These are phyloP conservation scores for Blumeria graminis DNA, from an alignment of 2,329 filamentous ascomycete genomes.

Conservation along the genomic window DNA sequence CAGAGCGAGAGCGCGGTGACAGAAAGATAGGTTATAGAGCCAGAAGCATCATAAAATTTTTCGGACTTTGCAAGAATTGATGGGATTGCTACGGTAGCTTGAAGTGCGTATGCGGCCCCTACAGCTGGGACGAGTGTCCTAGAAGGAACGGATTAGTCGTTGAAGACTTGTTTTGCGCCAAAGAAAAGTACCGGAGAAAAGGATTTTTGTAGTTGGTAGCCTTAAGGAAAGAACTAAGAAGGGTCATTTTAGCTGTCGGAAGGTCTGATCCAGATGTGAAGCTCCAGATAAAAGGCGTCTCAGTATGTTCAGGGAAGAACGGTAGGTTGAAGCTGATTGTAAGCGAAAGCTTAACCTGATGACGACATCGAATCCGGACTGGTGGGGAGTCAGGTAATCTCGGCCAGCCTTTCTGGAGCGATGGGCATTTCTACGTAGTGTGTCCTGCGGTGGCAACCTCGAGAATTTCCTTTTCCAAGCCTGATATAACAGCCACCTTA, in stretches of 20 bases:
- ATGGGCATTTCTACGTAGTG: no score
- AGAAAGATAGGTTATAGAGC: conserved; percentile 39
- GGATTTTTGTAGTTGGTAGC: conserved; percentile 36
- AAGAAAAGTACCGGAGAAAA: conserved; percentile 22
- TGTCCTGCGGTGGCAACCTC: conserved; percentile 69
- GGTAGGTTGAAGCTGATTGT: no score
- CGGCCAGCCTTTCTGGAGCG: no score
- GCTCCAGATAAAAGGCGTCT: no score
- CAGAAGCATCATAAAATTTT: conserved; percentile 43
- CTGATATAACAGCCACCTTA: conserved; percentile 44
- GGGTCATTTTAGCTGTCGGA: conserved; percentile 8
- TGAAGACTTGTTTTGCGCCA: no score
- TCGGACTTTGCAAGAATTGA: conserved; percentile 36
- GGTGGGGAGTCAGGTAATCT: no score
- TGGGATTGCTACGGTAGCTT: conserved; percentile 35
- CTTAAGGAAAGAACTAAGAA: conserved; percentile 26
- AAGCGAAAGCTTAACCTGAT: no score
- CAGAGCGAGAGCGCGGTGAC: conserved; percentile 37
- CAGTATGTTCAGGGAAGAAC: no score
- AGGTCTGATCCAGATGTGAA: no score
- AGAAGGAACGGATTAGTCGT: no score
- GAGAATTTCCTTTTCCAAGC: conserved; percentile 61
- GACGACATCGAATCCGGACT: no score
- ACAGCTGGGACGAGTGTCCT: conserved; percentile 34
- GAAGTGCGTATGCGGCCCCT: conserved; percentile 36